A percentile compares a stretch with the other conserved stretches of the same genome.
Evolutionary conservation across 495 filamentous ascomycete genomes (phyloP).

Genomic region (Penicillium robsamsonii): DNA sequence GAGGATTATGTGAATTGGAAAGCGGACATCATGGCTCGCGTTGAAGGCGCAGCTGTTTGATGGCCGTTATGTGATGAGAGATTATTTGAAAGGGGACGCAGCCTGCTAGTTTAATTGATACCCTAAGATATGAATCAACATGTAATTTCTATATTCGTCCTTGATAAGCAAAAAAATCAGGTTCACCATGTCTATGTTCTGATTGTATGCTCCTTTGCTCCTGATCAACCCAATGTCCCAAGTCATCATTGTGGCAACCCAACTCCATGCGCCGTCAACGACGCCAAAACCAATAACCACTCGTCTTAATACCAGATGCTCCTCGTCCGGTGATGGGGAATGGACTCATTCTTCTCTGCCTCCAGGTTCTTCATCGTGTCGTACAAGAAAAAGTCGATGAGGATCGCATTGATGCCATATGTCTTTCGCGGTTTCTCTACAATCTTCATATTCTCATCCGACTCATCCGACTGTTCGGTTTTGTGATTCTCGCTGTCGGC

Average conservation of each 20-base stretch:
- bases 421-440: slow-evolving; percentile 23
- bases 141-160: background rate
- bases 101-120: slow-evolving; percentile 23
- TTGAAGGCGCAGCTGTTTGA: slow-evolving; percentile 28
- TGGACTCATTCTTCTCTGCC: slow-evolving; percentile 50
- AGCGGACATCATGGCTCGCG: slow-evolving; percentile 53
- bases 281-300: slow-evolving; percentile 10
- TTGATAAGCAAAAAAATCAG: background rate
- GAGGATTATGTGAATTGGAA: slow-evolving; percentile 75
- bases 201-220: background rate
- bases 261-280: slow-evolving; percentile 2
- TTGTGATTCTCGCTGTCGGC: slow-evolving; percentile 8
- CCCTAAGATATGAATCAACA: slow-evolving; percentile 19
- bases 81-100: slow-evolving; percentile 1
- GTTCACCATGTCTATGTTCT: background rate
- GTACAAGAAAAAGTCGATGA: slow-evolving; percentile 97
- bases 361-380: slow-evolving; percentile 88
- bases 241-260: background rate
- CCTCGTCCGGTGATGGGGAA: slow-evolving; percentile 89
- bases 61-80: background rate
- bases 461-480: slow-evolving; percentile 6
- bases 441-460: slow-evolving; percentile 15
- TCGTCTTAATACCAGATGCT: slow-evolving; percentile 86
- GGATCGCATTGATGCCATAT: slow-evolving; percentile 70
- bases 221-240: slow-evolving; percentile 10